These are phyloP conservation scores for Astraeus odoratus DNA, from an alignment of 768 basidiomycete genomes.

Conservation along the genomic window DNA sequence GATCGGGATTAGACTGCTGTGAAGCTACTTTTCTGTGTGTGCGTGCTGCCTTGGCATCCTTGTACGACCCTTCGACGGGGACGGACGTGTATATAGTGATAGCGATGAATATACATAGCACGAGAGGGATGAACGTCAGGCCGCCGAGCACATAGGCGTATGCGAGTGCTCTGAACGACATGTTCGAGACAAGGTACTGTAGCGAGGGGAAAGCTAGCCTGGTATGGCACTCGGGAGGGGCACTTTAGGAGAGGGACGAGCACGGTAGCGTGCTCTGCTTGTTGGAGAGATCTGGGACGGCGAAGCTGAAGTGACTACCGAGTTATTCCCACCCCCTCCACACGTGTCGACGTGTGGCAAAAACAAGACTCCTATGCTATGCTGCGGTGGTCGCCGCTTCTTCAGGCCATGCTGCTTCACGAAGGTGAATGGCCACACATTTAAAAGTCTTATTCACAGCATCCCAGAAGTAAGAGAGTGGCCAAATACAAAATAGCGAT, in stretches of 20 bases:
- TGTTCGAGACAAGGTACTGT: conserved; percentile 19
- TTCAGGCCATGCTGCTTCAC: neutral
- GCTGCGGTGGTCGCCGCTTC: no score
- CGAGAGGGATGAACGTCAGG: conserved; percentile 80
- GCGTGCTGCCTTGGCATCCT: conserved; percentile 29
- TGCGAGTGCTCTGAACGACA: conserved; percentile 65
- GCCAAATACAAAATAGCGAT: neutral
- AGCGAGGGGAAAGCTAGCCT: no score
- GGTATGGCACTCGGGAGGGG: neutral
- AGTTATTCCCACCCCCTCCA: conserved; percentile 3
- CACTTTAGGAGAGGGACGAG: neutral
- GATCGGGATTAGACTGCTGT: neutral
- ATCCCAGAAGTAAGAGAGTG: no score
- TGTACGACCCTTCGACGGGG: conserved; percentile 50
- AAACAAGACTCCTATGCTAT: neutral
- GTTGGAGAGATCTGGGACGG: no score
- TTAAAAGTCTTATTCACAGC: no score
- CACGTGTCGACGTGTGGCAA: neutral
- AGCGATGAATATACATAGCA: conserved; percentile 51
- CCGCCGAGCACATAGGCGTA: conserved; percentile 89
- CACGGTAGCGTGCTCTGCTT: neutral
- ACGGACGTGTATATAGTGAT: conserved; percentile 77
- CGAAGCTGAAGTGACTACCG: no score
- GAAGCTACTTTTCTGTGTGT: neutral
- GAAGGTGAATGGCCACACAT: no score